These are phyloP conservation scores for Codiaeum variegatum DNA, from an alignment of 441 rosid species.

Conservation along the genomic window DNA sequence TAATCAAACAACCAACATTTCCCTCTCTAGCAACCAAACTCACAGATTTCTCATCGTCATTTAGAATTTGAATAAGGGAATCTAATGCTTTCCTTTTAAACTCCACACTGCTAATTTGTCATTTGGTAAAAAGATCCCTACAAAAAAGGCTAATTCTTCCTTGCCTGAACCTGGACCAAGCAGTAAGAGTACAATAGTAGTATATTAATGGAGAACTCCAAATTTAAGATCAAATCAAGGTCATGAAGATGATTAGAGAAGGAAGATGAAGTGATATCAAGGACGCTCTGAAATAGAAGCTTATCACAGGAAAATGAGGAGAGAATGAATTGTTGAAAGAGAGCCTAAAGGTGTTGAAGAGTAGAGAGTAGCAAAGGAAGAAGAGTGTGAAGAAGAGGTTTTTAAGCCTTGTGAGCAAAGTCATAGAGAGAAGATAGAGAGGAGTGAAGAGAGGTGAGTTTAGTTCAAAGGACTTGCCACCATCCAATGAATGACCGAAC, in stretches of 20 bases:
- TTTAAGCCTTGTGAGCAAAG: slow-evolving; percentile 60
- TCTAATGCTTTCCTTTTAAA: slow-evolving; percentile 70
- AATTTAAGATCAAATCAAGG: slow-evolving; percentile 72
- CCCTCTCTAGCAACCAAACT: slow-evolving; percentile 60
- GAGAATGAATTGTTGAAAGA: slow-evolving; percentile 51
- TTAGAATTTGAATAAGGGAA: slow-evolving; percentile 57
- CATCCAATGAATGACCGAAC: slow-evolving; percentile 66
- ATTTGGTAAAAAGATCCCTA: slow-evolving; percentile 66
- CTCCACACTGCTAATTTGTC: slow-evolving; percentile 72
- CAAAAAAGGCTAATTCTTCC: slow-evolving; percentile 52
- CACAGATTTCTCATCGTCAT: slow-evolving; percentile 50
- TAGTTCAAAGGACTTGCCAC: slow-evolving; percentile 65
- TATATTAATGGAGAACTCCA: slow-evolving; percentile 67
- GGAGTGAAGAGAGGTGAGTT: slow-evolving; percentile 52
- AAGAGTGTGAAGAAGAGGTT: slow-evolving; percentile 67
- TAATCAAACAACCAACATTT: slow-evolving; percentile 53
- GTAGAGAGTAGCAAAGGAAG: slow-evolving; percentile 65
- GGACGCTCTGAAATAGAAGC: slow-evolving; percentile 84
- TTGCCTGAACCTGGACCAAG: slow-evolving; percentile 50
- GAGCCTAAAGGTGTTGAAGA: slow-evolving; percentile 68
- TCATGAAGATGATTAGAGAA: slow-evolving; percentile 54
- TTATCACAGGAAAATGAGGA: slow-evolving; percentile 62
- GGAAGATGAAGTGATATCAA: slow-evolving; percentile 63
- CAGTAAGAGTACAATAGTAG: slow-evolving; percentile 62
- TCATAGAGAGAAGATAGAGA: slow-evolving; percentile 53